Evolutionary conservation across 1,139 yeast species (phyloP), one percentile per base, ranked within the genome.

Genomic region (Yamadazyma blattariae): DNA sequence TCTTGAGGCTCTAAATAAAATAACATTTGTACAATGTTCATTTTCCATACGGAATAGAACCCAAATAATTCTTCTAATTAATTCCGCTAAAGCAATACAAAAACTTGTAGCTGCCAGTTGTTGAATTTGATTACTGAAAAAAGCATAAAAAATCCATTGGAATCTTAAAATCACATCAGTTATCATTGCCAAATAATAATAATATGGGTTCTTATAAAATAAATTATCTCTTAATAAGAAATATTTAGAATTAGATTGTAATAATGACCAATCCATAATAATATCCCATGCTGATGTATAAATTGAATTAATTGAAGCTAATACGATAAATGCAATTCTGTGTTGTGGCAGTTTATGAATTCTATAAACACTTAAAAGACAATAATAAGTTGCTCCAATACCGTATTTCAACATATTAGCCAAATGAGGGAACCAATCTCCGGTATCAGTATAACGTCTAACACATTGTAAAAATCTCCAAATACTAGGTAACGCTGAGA

Each of bases 361-460:
- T 47, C 98, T 76, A 55, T 88, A 90, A 21, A 83, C 64, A 61
- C 95, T 85, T 45, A 92, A 66, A n/a, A 83, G 66, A 50, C 80
- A 76, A 57, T 86, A 82, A 59, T 86, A 88, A 18, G 76, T 47
- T 3, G 86, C 73, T 2, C 89, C 74, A 24, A 83, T 61, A 1
- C 74, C 53, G 56, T 90, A 92, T 57, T 92, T 92, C 29, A 69
- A 51, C 71, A 88, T 87, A 52, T 92, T 92, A n/a, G 96, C 92
- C 41, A 92, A 63, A 70, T 92, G 99, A 1, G 99, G 99, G 54
- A 92, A 94, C 85, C 90, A 82, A 52, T 90, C 96, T 1, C 95
- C 92, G 0, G 97, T 84, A 54, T 92, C 99, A 33, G 82, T 77
- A 56, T 74, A 92, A 74, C 99, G 95, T 48, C 99, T 69, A 21